Evolutionary conservation across 495 filamentous ascomycete species (phyloP), one percentile per base, ranked within the genome.

Genomic region (Trichocladium antarcticum): DNA sequence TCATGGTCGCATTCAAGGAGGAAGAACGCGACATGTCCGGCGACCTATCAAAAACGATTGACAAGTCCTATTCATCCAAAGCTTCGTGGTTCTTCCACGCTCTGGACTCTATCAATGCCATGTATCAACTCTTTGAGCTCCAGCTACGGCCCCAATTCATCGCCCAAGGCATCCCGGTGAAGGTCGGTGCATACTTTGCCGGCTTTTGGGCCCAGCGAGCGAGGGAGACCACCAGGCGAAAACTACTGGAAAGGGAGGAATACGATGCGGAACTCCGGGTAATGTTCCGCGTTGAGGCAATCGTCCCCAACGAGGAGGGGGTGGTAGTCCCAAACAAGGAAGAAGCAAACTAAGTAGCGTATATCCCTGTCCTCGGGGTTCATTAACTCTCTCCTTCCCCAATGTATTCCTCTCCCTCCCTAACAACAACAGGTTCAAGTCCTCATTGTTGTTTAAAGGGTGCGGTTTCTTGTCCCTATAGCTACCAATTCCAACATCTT

Each of bases 361-460:
- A 4, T 14, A 32, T 27, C 24, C 24, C 8, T 8, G 24, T 27
- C 24, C 24, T 27, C 49, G 44, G 49, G 58, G 51, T 42, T 47
- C 8, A 1, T 24, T 1, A 19, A 32, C 19, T 2, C 37, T 14
- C 10, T 22, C 17, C 22, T 9, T 12, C n/a, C 20, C 35, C 24
- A 29, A 41, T 28, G 28, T 21, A 12, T 22, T 9, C 31, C 6
- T 28, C 27, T 31, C n/a, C n/a, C n/a, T n/a, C n/a, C n/a, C n/a
- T n/a, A n/a, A n/a, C n/a, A n/a, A n/a, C n/a, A n/a, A n/a, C n/a
- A n/a, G n/a, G n/a, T n/a, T n/a, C n/a, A n/a, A n/a, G n/a, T n/a
- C n/a, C n/a, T n/a, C n/a, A n/a, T n/a, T n/a, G n/a, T n/a, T n/a
- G n/a, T n/a, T n/a, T n/a, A n/a, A n/a, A n/a, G n/a, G n/a, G n/a